Conservation (phyloP, 1,284 basidiomycete genomes). For the Sporisorium iseilematis-ciliati region DNA sequence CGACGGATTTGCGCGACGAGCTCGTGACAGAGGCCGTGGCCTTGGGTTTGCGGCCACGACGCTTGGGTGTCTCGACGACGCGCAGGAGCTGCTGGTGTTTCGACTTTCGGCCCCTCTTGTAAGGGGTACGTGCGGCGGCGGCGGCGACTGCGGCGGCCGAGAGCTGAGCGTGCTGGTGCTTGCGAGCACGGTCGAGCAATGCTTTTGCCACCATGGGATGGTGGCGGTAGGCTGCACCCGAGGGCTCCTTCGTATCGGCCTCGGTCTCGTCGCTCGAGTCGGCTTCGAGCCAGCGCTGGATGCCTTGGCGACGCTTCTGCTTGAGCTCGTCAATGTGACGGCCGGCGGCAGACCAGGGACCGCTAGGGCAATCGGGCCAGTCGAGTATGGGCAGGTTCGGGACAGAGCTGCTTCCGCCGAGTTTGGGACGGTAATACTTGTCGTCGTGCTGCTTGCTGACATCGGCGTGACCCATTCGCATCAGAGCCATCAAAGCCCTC, state of each 20-base stretch:
- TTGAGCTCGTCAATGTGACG: constrained; percentile 46
- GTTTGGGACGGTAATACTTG: constrained; percentile 32
- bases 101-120: constrained; percentile 33
- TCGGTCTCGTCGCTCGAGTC: constrained; percentile 48
- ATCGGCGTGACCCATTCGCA: constrained; percentile 17
- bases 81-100: constrained; percentile 31
- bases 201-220: constrained; percentile 67
- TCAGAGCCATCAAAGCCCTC: constrained; percentile 26
- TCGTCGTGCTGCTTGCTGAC: constrained; percentile 15
- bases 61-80: constrained; percentile 27
- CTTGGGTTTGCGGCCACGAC: constrained; percentile 45
- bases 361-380: constrained; percentile 51
- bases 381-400: constrained; percentile 47
- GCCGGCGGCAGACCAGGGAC: constrained; percentile 50
- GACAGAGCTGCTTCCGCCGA: constrained; percentile 28
- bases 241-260: constrained; percentile 8
- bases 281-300: constrained; percentile 51
- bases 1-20: constrained; percentile 47
- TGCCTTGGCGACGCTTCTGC: constrained; percentile 38
- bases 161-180: constrained; percentile 34
- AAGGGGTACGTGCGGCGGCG: constrained; percentile 17
- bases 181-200: constrained; percentile 56
- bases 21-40: constrained; percentile 28
- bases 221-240: constrained; percentile 38
- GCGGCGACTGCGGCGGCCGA: constrained; percentile 22